Evolutionary conservation across 1,284 basidiomycete genomes (phyloP).

Genomic region (Microbotryum scabiosae): DNA sequence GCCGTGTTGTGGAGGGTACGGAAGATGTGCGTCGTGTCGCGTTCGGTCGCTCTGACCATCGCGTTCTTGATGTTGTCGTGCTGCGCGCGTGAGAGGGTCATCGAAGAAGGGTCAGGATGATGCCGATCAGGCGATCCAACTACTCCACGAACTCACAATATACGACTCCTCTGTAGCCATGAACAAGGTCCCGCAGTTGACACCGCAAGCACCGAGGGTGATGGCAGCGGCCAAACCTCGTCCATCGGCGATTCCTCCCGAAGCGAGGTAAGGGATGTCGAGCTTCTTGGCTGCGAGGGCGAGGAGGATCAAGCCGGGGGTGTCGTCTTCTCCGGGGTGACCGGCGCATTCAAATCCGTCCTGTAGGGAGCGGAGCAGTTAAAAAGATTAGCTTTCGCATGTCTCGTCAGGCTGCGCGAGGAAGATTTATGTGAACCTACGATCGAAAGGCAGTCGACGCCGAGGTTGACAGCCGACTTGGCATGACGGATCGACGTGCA

Average conservation of each 20-base stretch:
- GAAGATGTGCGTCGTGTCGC: constrained; percentile 78
- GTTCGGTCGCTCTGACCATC: constrained; percentile 73
- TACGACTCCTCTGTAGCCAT: constrained; percentile 31
- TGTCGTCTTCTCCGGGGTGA: constrained; percentile 91
- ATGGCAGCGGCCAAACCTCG: constrained; percentile 74
- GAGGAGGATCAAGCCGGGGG: constrained; percentile 78
- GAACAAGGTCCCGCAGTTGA: constrained; percentile 44
- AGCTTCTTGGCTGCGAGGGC: constrained; percentile 81
- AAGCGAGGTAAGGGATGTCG: constrained; percentile 77
- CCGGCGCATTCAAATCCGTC: constrained; percentile 84
- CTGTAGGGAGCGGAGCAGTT: constrained; percentile 65
- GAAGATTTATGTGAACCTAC: neutral
- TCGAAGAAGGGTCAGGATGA: neutral
- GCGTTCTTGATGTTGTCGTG: constrained; percentile 84
- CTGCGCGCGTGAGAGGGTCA: constrained; percentile 42
- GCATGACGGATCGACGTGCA: constrained; percentile 59
- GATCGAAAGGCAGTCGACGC: neutral
- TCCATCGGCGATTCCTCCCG: constrained; percentile 44
- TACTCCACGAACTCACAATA: constrained; percentile 4
- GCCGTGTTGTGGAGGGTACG: constrained; percentile 43
- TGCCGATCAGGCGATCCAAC: constrained; percentile 11
- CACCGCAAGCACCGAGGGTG: constrained; percentile 46
- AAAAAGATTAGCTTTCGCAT: neutral
- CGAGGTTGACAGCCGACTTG: constrained; percentile 47
- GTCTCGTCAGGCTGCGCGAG: too few species aligned